Conservation (phyloP, 2,329 filamentous ascomycete genomes). For the Magnaporthiopsis rhizophila region DNA sequence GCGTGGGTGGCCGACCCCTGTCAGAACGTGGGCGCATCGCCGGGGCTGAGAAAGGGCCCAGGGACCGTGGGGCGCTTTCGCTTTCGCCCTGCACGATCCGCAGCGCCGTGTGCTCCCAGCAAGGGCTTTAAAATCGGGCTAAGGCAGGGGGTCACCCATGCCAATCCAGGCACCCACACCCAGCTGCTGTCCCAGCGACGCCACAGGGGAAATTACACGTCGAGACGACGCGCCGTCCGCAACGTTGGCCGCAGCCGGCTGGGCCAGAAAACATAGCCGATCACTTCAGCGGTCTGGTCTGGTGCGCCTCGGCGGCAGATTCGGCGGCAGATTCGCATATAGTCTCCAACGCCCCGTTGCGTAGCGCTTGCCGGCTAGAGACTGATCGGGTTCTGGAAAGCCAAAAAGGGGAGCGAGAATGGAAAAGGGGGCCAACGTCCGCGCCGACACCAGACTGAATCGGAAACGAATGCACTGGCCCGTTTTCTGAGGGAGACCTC, state of each 20-base stretch:
- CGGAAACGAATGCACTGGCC: not conserved
- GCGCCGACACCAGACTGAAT: not conserved
- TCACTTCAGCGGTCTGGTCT: not conserved
- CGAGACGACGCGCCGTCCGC: not conserved
- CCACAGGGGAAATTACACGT: not conserved
- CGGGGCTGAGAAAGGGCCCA: not conserved
- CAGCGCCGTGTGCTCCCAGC: not conserved
- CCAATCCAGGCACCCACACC: not conserved
- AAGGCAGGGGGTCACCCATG: no score
- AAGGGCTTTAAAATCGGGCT: not conserved
- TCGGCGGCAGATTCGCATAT: no score
- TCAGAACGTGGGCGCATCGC: not conserved
- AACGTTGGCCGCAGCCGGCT: not conserved
- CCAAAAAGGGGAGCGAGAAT: not conserved
- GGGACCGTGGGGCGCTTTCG: no score
- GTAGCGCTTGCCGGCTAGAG: not conserved
- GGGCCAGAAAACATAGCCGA: not conserved
- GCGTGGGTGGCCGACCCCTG: not conserved
- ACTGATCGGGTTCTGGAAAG: not conserved
- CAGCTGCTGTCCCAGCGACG: not conserved
- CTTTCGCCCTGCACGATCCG: not conserved
- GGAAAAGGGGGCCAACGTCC: not conserved
- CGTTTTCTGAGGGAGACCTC: not conserved
- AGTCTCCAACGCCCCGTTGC: not conserved
- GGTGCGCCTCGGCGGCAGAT: not conserved